Conservation (phyloP, 176 grass and related monocot species). For the Lolium perenne region DNA sequence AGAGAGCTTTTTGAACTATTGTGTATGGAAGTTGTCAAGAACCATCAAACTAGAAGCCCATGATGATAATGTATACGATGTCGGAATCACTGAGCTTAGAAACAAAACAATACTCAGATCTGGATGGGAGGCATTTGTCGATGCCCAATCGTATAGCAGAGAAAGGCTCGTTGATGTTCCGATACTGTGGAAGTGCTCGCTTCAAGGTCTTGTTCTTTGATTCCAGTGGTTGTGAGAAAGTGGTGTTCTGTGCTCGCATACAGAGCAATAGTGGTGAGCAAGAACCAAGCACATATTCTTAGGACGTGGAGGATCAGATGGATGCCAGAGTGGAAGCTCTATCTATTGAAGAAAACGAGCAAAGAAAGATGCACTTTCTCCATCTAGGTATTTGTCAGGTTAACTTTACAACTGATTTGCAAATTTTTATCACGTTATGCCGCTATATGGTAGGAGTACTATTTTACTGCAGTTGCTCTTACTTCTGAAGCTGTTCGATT, state of each 20-base stretch:
- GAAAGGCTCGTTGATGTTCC: too few relatives aligned
- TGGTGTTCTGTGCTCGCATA: background rate
- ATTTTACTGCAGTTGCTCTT: background rate
- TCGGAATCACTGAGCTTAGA: too few relatives aligned
- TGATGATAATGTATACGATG: too few relatives aligned
- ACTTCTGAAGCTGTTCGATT: background rate
- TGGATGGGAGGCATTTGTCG: too few relatives aligned
- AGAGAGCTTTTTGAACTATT: too few relatives aligned
- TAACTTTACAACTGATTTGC: background rate
- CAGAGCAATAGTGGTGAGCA: background rate
- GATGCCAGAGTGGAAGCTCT: background rate
- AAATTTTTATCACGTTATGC: background rate
- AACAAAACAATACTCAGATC: too few relatives aligned
- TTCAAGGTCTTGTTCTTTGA: too few relatives aligned
- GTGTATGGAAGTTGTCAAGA: too few relatives aligned
- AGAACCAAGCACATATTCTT: conserved; percentile 13
- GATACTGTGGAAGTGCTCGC: too few relatives aligned
- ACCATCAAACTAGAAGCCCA: too few relatives aligned
- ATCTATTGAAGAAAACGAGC: background rate
- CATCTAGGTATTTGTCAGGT: background rate
- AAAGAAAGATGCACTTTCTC: background rate
- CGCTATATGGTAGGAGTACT: background rate
- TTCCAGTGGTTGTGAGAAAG: too few relatives aligned
- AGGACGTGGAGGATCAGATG: background rate
- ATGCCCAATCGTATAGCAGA: too few relatives aligned